Percentiles rank a stretch among this genome's conserved stretches.
Conservation (phyloP, 2,329 filamentous ascomycete species). For the Beauveria caledonica region DNA sequence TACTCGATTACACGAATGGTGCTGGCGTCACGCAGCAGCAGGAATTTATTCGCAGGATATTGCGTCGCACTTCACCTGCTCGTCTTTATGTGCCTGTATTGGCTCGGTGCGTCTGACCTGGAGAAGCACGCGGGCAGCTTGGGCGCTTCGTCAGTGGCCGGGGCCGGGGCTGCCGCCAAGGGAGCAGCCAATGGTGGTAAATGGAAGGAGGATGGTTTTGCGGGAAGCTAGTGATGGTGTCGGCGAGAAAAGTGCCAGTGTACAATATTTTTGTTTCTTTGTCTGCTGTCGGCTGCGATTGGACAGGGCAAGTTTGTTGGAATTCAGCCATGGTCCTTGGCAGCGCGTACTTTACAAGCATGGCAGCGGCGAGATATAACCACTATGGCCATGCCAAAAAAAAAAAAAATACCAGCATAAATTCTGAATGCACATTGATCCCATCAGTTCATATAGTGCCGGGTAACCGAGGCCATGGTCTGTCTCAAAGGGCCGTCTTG, state of each 20-base stretch:
- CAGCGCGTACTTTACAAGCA: slow-evolving; percentile 1
- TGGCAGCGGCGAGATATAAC: neutral
- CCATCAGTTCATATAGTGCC: neutral
- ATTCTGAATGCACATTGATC: neutral
- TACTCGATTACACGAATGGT: slow-evolving; percentile 89
- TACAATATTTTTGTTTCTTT: neutral
- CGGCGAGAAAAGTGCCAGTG: neutral
- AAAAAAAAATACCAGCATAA: neutral
- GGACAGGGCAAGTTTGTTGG: neutral
- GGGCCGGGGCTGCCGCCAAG: slow-evolving; percentile 36
- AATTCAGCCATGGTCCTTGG: neutral
- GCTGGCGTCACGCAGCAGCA: slow-evolving; percentile 77
- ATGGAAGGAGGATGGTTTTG: slow-evolving; percentile 58
- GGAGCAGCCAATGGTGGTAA: slow-evolving; percentile 37
- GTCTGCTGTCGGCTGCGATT: neutral
- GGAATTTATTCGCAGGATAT: slow-evolving; percentile 90
- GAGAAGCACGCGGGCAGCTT: slow-evolving; percentile 53
- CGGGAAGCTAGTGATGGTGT: slow-evolving; percentile 21
- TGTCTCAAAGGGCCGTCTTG: neutral
- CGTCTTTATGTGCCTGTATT: slow-evolving; percentile 81
- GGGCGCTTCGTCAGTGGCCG: slow-evolving; percentile 38
- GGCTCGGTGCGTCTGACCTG: slow-evolving; percentile 62
- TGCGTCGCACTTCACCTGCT: slow-evolving; percentile 82
- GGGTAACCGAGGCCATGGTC: neutral
- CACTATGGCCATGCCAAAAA: neutral